phyloP scores from a whole-genome alignment of 73 alveolate species.

The Urostyla sp. region DNA sequence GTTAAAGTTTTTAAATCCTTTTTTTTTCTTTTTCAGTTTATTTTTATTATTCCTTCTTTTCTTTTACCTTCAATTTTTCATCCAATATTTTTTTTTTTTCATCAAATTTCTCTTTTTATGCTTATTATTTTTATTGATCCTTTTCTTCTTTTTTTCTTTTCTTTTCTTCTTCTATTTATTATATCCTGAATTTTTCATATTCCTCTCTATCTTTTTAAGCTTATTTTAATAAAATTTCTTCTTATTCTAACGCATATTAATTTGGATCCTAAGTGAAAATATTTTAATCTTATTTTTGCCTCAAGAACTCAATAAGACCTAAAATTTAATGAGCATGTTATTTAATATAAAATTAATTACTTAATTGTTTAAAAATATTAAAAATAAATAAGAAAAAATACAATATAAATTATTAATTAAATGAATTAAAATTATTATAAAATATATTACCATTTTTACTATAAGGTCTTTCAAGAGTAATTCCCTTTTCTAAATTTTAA shows the following conservation, averaged over 20 bases:
- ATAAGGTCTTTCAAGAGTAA: slow-evolving; percentile 14
- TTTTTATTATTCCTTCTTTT: neutral
- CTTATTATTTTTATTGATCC: neutral
- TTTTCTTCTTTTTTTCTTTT: slow-evolving; percentile 28
- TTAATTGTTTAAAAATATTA: too few species aligned
- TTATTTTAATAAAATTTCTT: neutral
- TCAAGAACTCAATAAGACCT: slow-evolving; percentile 19
- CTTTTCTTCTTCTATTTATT: slow-evolving; percentile 27
- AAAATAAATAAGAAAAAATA: too few species aligned
- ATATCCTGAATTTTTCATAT: neutral
- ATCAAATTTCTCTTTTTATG: neutral
- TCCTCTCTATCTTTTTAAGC: neutral
- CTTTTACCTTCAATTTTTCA: slow-evolving; percentile 21
- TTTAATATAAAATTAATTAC: too few species aligned
- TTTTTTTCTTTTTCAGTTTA: slow-evolving; percentile 28
- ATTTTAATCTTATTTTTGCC: slow-evolving; percentile 24
- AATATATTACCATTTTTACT: slow-evolving; percentile 44
- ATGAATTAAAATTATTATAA: too few species aligned
- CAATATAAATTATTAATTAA: too few species aligned
- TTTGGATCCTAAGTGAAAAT: slow-evolving; percentile 18
- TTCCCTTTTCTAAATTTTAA: slow-evolving; percentile 35
- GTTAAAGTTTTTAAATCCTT: neutral
- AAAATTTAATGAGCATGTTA: neutral
- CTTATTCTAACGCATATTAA: neutral
- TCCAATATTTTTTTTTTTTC: slow-evolving; percentile 42